Evolutionary conservation across 768 basidiomycete species (phyloP), one percentile per base, ranked within the genome.

Genomic region (Suillus plorans): DNA sequence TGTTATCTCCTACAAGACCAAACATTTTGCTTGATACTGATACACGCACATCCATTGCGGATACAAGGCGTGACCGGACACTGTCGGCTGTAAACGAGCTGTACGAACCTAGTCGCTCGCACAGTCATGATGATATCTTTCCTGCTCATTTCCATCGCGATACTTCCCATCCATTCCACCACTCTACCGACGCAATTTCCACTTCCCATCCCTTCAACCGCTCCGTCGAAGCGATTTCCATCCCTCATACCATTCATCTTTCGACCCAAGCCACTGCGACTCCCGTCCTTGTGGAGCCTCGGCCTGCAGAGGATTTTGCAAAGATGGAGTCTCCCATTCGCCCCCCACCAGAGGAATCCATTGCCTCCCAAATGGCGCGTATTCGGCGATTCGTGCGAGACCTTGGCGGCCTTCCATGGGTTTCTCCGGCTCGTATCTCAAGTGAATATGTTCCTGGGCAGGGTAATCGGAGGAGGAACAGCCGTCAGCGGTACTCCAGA

Each of bases 261-360:
- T 66, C 47, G 41, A 36, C 57, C n/a, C 42, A 70, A 31, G 70
- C 69, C 44, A 70, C 74, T 31, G 69, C 68, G 12, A 79, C 77
- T n/a, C 82, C 81, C 0, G 66, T 80, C 37, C 73, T 79, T 45
- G 78, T 78, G 6, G 78, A 82, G 47, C 82, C 80, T 5, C 76
- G 74, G 20, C 80, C 75, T 14, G 80, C 78, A 4, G 73, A 82
- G 0, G 82, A 84, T 65, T 85, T 84, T 67, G 81, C 78, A 34
- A 83, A 82, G 66, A 84, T 85, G 82, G 76, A 78, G 7, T 75
- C 79, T 2, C 77, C 78, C 2, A 73, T 80, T n/a, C 79, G 80
- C 8, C 77, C 79, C 5, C 75, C 72, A 0, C 77, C 81, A 0
- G 73, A 75, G 9, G 74, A 77, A 52, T 77, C 76, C 14, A 67